Base-by-base conservation (phyloP, 2,329 filamentous ascomycete species). In the Penicillium hesseltinei region DNA sequence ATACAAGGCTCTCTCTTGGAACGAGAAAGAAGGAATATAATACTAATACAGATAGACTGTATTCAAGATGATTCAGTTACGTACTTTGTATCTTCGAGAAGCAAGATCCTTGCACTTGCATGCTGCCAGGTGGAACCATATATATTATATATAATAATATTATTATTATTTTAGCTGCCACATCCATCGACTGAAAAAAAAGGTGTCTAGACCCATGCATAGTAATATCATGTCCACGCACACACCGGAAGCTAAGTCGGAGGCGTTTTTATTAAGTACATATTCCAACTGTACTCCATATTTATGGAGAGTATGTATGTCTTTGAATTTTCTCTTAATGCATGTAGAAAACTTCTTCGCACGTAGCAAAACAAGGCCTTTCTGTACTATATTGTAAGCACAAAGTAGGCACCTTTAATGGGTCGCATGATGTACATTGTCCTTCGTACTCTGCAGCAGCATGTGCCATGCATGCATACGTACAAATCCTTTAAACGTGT, bases 101-200 rank as follows among this genome's bases (percentile, higher is more conserved):
- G 31, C 38, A 29, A 55, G 19, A 47, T 43, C 55, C 51, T 47
- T 60, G 42, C 23, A 39, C 17, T 11, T 51, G 29, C 36, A 33
- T 29, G n/a, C 10, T 58, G 39, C 48, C 42, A 55, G 54, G 58
- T 25, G 19, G 27, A 44, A 35, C 15, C 13, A 39, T 58, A 38
- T 33, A 27, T 31, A 27, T 7, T 27, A 27, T 27, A 27, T 27
- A 27, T 27, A 27, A 35, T 23, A n/a, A n/a, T n/a, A n/a, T n/a
- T n/a, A n/a, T n/a, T 35, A 47, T 35, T n/a, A 43, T 44, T 8
- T 13, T 25, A 51, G n/a, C 49, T 36, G 48, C 40, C 21, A 40
- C 19, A 54, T 46, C 33, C 25, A 48, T 40, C 42, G 33, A 47
- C 51, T n/a, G 5, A 38, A 40, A 23, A 39, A 39, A 39, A 1